Evolutionary conservation across 2,329 filamentous ascomycete species (phyloP).

Genomic region (Myriosclerotinia curreyana): DNA sequence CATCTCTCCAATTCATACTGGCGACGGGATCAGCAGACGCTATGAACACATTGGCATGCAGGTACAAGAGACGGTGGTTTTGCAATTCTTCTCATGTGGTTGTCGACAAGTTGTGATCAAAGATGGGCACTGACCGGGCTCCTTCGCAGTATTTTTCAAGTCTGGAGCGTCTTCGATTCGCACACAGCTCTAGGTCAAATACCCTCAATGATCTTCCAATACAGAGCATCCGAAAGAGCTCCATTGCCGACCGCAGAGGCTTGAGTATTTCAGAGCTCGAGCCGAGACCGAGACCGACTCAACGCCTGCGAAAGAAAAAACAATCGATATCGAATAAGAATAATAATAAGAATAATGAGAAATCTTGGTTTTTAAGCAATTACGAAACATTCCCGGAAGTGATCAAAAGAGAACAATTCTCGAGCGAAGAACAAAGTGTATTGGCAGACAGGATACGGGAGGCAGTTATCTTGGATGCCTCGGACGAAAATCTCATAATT

Average conservation of each 20-base stretch:
- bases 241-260: slow-evolving; percentile 36
- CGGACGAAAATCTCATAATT: slow-evolving; percentile 56
- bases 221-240: slow-evolving; percentile 31
- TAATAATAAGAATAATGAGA: slow-evolving; percentile 43
- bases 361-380: slow-evolving; percentile 58
- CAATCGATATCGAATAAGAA: slow-evolving; percentile 42
- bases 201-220: slow-evolving; percentile 36
- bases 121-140: slow-evolving; percentile 13
- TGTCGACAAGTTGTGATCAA: slow-evolving; percentile 20
- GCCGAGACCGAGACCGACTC: slow-evolving; percentile 31
- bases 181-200: slow-evolving; percentile 46
- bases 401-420: slow-evolving; percentile 67
- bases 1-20: slow-evolving; percentile 15
- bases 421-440: slow-evolving; percentile 65
- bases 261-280: slow-evolving; percentile 33
- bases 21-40: slow-evolving; percentile 22
- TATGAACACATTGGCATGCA: slow-evolving; percentile 22
- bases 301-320: slow-evolving; percentile 34
- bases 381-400: slow-evolving; percentile 62
- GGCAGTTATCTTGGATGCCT: slow-evolving; percentile 53
- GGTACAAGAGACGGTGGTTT: slow-evolving; percentile 17
- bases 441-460: slow-evolving; percentile 53
- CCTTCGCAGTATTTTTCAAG: slow-evolving; percentile 65
- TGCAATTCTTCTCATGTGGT: slow-evolving; percentile 8
- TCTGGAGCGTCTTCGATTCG: slow-evolving; percentile 66